Evolutionary conservation across 805 yeast species (phyloP).

Genomic region (Cyberlindnera xylosilytica): DNA sequence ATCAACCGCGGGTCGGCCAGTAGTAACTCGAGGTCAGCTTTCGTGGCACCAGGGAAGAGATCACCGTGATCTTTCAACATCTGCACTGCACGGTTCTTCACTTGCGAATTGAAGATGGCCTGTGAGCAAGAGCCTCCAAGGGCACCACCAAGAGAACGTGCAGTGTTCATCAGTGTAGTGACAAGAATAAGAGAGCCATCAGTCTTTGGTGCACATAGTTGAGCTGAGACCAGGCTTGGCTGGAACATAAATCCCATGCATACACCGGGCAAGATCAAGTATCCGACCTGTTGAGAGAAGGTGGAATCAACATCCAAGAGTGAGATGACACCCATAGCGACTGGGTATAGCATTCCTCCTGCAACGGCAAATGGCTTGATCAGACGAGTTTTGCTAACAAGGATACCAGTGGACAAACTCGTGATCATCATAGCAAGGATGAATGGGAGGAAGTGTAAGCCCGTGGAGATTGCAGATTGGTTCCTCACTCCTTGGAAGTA

Average conservation of each 20-base stretch:
- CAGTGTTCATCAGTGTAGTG: slow-evolving; percentile 40
- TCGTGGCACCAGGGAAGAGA: slow-evolving; percentile 1
- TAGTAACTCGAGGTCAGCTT: neutral
- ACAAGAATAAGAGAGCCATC: slow-evolving; percentile 45
- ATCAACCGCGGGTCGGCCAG: slow-evolving; percentile 6
- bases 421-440: slow-evolving; percentile 16
- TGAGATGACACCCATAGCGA: slow-evolving; percentile 35
- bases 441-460: slow-evolving; percentile 23
- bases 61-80: neutral
- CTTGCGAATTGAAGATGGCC: slow-evolving; percentile 32
- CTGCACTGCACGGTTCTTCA: slow-evolving; percentile 15
- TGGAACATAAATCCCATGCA: slow-evolving; percentile 35
- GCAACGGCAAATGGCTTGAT: slow-evolving; percentile 34
- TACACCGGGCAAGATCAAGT: slow-evolving; percentile 36
- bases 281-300: slow-evolving; percentile 32
- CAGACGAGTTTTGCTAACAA: slow-evolving; percentile 31
- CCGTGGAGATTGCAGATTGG: slow-evolving; percentile 22
- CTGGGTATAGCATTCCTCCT: slow-evolving; percentile 28
- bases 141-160: slow-evolving; percentile 41
- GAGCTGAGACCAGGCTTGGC: slow-evolving; percentile 29
- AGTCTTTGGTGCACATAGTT: slow-evolving; percentile 43
- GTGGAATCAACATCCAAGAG: slow-evolving; percentile 31
- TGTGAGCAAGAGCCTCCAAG: slow-evolving; percentile 37
- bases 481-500: slow-evolving; percentile 49
- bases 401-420: slow-evolving; percentile 25